phyloP scores from a whole-genome alignment of 805 yeast species.

The Brettanomyces nanus region DNA sequence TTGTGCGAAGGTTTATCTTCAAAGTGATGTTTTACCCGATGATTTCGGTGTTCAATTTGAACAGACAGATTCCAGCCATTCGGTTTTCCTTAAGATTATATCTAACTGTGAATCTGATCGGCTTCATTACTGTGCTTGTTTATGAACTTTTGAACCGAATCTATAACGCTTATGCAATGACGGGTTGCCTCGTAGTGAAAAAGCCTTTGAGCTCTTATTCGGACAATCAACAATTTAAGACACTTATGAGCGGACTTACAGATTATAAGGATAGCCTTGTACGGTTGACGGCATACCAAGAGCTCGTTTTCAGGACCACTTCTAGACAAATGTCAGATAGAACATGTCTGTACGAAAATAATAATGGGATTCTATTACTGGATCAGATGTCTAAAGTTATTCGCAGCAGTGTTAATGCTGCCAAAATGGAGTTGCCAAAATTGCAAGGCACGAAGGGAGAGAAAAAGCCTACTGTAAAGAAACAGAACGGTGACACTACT shows the following conservation, averaged over 20 bases:
- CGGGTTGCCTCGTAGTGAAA: slow-evolving; percentile 65
- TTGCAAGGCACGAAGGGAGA: slow-evolving; percentile 1
- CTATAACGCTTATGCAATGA: slow-evolving; percentile 56
- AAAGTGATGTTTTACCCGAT: slow-evolving; percentile 25
- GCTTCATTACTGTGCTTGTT: slow-evolving; percentile 27
- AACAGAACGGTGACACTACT: background rate
- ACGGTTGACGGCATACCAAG: slow-evolving; percentile 67
- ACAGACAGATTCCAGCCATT: slow-evolving; percentile 31
- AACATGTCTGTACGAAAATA: slow-evolving; percentile 40
- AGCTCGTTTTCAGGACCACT: slow-evolving; percentile 56
- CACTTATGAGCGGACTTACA: slow-evolving; percentile 55
- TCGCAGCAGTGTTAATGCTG: slow-evolving; percentile 26
- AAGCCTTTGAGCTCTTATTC: slow-evolving; percentile 52
- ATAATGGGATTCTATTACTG: slow-evolving; percentile 48
- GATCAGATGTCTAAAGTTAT: slow-evolving; percentile 54
- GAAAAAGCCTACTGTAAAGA: slow-evolving; percentile 1
- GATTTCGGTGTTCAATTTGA: slow-evolving; percentile 30
- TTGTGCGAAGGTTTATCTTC: slow-evolving; percentile 37
- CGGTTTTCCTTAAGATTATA: slow-evolving; percentile 26
- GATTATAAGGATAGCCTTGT: slow-evolving; percentile 39
- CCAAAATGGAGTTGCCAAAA: slow-evolving; percentile 17
- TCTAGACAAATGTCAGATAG: slow-evolving; percentile 40
- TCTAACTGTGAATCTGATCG: slow-evolving; percentile 20
- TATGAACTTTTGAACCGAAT: slow-evolving; percentile 54
- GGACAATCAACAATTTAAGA: slow-evolving; percentile 47